Evolutionary conservation across 495 filamentous ascomycete species (phyloP), one percentile per base, ranked within the genome.

Genomic region (Aspergillus kassunensis): DNA sequence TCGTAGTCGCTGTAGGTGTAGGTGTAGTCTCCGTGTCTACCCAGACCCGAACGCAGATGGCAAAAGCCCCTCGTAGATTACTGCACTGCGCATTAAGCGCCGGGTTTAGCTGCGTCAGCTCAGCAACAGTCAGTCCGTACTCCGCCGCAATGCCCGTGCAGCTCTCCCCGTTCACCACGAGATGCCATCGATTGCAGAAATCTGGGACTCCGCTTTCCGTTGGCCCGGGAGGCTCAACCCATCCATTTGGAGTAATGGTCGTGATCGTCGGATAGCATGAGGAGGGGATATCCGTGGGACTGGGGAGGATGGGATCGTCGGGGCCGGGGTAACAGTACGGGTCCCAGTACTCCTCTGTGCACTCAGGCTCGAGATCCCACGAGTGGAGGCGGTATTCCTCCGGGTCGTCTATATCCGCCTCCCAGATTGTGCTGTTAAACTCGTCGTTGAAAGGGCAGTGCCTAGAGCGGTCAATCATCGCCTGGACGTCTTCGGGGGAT

Each of bases 231-330:
- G 33, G 31, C 6, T 27, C 34, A 18, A 39, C 33, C 46, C 31
- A 39, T 6, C 31, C 34, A n/a, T 44, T 20, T n/a, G 42, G 42
- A 4, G 24, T 39, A 27, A 44, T 44, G 3, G 23, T 58, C 21
- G 49, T 56, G 4, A 46, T 49, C 3, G 44, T 48, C 6, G 44
- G 42, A 19, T n/a, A 16, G 42, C 42, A 44, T 19, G 42, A 44
- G 15, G 42, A 44, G 11, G 42, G 42, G 42, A 44, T 44, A 16
- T 44, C 42, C 3, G 42, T 44, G 10, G 42, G 42, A 16, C 42
- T 44, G 24, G 42, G 42, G 23, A 44, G 42, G 42, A 44, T 44
- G 11, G 42, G 42, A 19, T 27, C 42, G 13, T 44, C 25, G 23
- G 42, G 13, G 21, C 8, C 23, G 13, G 42, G 42, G 21, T 30